Conservation (phyloP, 1,139 yeast species). For the Yamadazyma kanchanaburiensis region DNA sequence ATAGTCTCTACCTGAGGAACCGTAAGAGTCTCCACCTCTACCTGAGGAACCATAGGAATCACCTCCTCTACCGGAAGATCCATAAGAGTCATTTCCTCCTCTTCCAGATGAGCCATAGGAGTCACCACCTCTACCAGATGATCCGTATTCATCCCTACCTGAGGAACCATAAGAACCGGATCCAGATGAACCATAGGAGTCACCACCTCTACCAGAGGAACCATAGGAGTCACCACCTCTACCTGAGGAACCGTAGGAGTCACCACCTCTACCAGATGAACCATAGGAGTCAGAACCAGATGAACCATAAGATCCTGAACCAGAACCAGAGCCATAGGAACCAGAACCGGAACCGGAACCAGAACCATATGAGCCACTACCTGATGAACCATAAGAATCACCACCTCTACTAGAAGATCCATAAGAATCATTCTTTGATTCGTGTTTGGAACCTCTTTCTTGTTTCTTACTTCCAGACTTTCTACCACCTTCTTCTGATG, state of each 20-base stretch:
- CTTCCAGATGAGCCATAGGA: constrained; percentile 1
- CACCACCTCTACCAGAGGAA: constrained; percentile 4
- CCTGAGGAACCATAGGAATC: neutral
- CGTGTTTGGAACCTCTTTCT: constrained; percentile 17
- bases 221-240: constrained; percentile 10
- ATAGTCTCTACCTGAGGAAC: neutral
- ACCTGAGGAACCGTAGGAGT: constrained; percentile 11
- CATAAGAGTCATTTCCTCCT: constrained; percentile 1
- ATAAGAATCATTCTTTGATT: constrained; percentile 13
- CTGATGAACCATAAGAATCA: constrained; percentile 17
- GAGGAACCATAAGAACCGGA: constrained; percentile 1
- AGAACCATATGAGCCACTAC: constrained; percentile 13
- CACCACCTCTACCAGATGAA: constrained; percentile 8
- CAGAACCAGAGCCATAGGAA: constrained; percentile 14
- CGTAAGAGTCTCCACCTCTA: constrained; percentile 1
- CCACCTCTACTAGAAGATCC: constrained; percentile 13
- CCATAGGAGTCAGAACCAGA: constrained; percentile 13
- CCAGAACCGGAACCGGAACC: constrained; percentile 17
- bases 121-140: constrained; percentile 5
- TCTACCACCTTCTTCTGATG: constrained; percentile 2
- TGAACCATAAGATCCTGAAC: constrained; percentile 9
- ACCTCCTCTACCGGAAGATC: constrained; percentile 1
- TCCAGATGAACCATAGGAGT: constrained; percentile 6
- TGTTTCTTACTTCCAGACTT: constrained; percentile 9
- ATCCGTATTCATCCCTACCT: constrained; percentile 13